Evolutionary conservation across 2,329 filamentous ascomycete species (phyloP).

Genomic region (Exophiala sp.): DNA sequence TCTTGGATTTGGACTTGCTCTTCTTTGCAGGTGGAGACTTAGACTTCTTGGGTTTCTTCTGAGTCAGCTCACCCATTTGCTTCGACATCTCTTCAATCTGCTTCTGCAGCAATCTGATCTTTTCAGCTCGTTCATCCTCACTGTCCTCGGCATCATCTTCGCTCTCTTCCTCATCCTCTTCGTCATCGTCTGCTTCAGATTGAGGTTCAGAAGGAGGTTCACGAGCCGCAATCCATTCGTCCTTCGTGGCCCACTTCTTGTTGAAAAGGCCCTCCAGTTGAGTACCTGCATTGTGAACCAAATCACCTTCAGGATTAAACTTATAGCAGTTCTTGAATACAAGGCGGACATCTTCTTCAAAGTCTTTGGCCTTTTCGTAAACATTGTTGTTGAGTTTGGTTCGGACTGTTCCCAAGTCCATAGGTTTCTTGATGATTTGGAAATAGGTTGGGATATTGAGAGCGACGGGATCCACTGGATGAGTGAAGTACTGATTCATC

Average conservation of each 20-base stretch:
- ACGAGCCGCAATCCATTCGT: slow-evolving; percentile 74
- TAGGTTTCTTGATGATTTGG: slow-evolving; percentile 91
- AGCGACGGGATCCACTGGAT: slow-evolving; percentile 88
- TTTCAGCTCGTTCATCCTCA: slow-evolving; percentile 56
- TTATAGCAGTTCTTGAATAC: slow-evolving; percentile 88
- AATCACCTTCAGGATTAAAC: slow-evolving; percentile 80
- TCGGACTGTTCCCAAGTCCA: slow-evolving; percentile 84
- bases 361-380: slow-evolving; percentile 78
- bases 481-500: slow-evolving; percentile 70
- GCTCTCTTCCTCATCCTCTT: slow-evolving; percentile 69
- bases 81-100: slow-evolving; percentile 73
- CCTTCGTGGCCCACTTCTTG: slow-evolving; percentile 71
- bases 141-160: slow-evolving; percentile 61
- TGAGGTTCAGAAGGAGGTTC: slow-evolving; percentile 63
- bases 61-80: slow-evolving; percentile 53
- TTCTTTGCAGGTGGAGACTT: slow-evolving; percentile 50
- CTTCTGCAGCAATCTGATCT: slow-evolving; percentile 64
- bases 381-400: slow-evolving; percentile 72
- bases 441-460: slow-evolving; percentile 92
- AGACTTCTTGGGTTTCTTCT: slow-evolving; percentile 57
- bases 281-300: slow-evolving; percentile 69
- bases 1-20: slow-evolving; percentile 44
- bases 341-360: slow-evolving; percentile 75
- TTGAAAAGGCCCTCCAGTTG: slow-evolving; percentile 73
- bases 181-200: slow-evolving; percentile 63